Conservation (phyloP, 2,329 filamentous ascomycete genomes). For the Sarocladiaceae sp. region DNA sequence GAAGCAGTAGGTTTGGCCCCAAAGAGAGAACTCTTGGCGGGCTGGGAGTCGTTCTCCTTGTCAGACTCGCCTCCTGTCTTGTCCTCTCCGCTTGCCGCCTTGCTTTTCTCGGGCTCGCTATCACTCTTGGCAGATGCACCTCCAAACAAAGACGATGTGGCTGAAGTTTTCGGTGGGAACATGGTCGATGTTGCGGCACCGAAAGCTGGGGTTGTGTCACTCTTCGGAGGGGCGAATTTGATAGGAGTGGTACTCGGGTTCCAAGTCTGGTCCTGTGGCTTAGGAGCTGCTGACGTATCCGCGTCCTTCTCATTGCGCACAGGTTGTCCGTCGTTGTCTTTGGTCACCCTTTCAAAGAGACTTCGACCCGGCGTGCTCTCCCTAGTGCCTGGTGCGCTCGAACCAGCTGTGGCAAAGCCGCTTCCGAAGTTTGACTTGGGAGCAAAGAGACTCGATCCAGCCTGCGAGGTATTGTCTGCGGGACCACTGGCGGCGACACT, state of each 20-base stretch:
- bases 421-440: constrained; percentile 23
- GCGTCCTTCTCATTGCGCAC: constrained; percentile 30
- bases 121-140: constrained; percentile 19
- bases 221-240: constrained; percentile 40
- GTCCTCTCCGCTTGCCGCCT: constrained; percentile 19
- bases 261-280: constrained; percentile 32
- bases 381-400: constrained; percentile 34
- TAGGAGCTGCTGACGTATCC: constrained; percentile 17
- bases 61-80: constrained; percentile 35
- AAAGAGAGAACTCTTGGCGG: constrained; percentile 26
- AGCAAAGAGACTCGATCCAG: constrained; percentile 19
- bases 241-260: constrained; percentile 45
- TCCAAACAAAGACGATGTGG: neutral
- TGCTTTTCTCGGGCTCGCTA: constrained; percentile 20
- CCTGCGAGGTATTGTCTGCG: constrained; percentile 31
- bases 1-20: constrained; percentile 17
- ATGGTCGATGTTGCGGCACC: constrained; percentile 22
- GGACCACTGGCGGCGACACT: constrained; percentile 35
- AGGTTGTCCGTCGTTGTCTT: constrained; percentile 42
- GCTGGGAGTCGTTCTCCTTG: constrained; percentile 36
- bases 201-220: constrained; percentile 19
- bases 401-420: constrained; percentile 19
- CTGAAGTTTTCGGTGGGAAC: constrained; percentile 30
- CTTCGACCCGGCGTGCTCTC: constrained; percentile 42
- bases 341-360: constrained; percentile 50